A percentile compares a stretch with the other conserved stretches of the same genome.
These are phyloP conservation scores for Cercospora janseana DNA, from an alignment of 2,329 filamentous ascomycete species.

Conservation along the genomic window DNA sequence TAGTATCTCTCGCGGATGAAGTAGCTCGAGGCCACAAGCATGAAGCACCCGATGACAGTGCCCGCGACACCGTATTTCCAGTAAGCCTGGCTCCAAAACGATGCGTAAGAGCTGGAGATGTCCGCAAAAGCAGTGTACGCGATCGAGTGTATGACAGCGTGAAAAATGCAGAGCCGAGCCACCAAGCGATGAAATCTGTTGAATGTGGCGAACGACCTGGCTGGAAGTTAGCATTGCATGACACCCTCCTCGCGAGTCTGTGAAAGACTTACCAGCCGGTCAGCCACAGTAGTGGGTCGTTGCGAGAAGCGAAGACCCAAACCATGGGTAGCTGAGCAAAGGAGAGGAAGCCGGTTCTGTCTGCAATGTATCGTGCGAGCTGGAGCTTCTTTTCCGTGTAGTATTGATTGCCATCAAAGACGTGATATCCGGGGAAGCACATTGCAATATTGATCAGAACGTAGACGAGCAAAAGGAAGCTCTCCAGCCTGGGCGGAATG, in stretches of 20 bases:
- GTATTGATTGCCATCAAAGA: constrained; percentile 51
- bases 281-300: constrained; percentile 64
- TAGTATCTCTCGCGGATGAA: constrained; percentile 55
- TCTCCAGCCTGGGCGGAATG: constrained; percentile 51
- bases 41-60: constrained; percentile 46
- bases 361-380: constrained; percentile 57
- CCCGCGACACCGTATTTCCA: constrained; percentile 53
- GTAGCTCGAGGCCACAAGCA: constrained; percentile 51
- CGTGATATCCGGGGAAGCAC: constrained; percentile 46
- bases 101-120: constrained; percentile 39
- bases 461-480: constrained; percentile 46
- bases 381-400: constrained; percentile 35
- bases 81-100: constrained; percentile 45
- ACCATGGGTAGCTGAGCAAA: constrained; percentile 63
- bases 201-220: constrained; percentile 58
- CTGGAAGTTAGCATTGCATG: no score
- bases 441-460: constrained; percentile 47
- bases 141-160: constrained; percentile 63
- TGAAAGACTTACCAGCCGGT: constrained; percentile 57
- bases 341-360: constrained; percentile 63
- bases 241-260: no score
- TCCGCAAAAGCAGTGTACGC: constrained; percentile 50
- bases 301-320: constrained; percentile 66
- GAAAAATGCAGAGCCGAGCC: constrained; percentile 60
- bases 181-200: constrained; percentile 68